Conservation (phyloP, 73 alveolate species). For the Tetrahymena elliotti region DNA sequence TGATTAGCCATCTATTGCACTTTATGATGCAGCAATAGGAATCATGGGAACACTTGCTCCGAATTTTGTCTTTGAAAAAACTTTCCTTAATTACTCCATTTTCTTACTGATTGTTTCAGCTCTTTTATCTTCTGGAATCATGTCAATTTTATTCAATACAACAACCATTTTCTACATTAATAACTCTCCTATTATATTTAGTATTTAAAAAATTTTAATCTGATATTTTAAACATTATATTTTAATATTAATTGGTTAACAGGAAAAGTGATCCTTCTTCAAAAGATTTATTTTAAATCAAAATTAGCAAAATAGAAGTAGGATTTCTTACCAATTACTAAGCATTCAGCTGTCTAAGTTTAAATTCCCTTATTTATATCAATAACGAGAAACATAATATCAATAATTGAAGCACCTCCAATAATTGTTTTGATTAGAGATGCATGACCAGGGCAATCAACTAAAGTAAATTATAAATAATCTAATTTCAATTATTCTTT, state of each 20-base stretch:
- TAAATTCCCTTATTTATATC: constrained; percentile 81
- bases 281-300: too few relatives aligned
- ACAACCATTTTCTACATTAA: constrained; percentile 87
- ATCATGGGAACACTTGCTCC: constrained; percentile 80
- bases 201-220: too few relatives aligned
- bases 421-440: constrained; percentile 94
- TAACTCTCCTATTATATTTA: constrained; percentile 93
- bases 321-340: constrained; percentile 1
- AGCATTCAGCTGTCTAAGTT: constrained; percentile 38
- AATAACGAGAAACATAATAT: constrained; percentile 89
- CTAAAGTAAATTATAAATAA: constrained; percentile 87
- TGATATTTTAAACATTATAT: too few relatives aligned
- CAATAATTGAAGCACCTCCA: constrained; percentile 99
- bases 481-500: constrained; percentile 40
- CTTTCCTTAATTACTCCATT: constrained; percentile 43
- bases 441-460: constrained; percentile 99
- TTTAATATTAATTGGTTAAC: too few relatives aligned
- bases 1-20: constrained; percentile 45
- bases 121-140: constrained; percentile 68
- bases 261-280: too few relatives aligned
- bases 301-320: too few relatives aligned
- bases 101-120: constrained; percentile 34
- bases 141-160: constrained; percentile 93
- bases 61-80: constrained; percentile 73
- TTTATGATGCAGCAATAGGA: constrained; percentile 70